A percentile compares a stretch with the other conserved stretches of the same genome.
Conservation (phyloP, 2,329 filamentous ascomycete genomes). For the Beauveria sp. region DNA sequence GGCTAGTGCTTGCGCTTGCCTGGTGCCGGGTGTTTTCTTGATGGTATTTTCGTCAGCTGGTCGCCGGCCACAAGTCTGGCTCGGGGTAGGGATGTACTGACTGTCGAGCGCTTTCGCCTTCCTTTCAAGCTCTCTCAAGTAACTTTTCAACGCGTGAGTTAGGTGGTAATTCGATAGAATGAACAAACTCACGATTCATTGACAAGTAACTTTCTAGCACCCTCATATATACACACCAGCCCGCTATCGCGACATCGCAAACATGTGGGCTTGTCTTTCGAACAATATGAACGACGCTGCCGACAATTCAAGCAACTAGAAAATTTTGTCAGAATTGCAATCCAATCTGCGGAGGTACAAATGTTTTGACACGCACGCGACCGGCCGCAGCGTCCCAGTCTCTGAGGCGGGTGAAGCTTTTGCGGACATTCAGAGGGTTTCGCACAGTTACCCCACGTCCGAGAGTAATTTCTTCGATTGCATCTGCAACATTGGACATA, state of each 20-base stretch:
- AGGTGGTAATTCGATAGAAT: background rate
- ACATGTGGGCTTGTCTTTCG: conserved; percentile 29
- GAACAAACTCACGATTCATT: conserved; percentile 23
- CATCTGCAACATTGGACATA: background rate
- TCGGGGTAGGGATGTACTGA: conserved; percentile 9
- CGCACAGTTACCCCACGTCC: background rate
- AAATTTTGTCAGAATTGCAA: background rate
- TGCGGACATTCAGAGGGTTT: background rate
- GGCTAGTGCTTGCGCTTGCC: background rate
- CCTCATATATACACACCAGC: conserved; percentile 26
- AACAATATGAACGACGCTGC: conserved; percentile 27
- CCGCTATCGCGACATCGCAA: conserved; percentile 24
- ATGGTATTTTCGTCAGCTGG: background rate
- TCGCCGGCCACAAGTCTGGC: background rate
- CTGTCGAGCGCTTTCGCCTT: conserved; percentile 25
- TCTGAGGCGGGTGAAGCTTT: conserved; percentile 4
- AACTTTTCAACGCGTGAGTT: conserved; percentile 15
- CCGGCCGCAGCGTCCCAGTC: conserved; percentile 16
- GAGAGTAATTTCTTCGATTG: background rate
- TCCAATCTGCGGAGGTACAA: background rate
- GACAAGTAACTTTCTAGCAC: conserved; percentile 26
- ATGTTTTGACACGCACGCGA: conserved; percentile 18
- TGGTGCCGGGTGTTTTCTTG: background rate
- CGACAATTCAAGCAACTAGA: conserved; percentile 28
- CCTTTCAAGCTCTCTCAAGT: conserved; percentile 25